Conservation (phyloP, 73 alveolate genomes). For the Diophrys appendiculata region DNA sequence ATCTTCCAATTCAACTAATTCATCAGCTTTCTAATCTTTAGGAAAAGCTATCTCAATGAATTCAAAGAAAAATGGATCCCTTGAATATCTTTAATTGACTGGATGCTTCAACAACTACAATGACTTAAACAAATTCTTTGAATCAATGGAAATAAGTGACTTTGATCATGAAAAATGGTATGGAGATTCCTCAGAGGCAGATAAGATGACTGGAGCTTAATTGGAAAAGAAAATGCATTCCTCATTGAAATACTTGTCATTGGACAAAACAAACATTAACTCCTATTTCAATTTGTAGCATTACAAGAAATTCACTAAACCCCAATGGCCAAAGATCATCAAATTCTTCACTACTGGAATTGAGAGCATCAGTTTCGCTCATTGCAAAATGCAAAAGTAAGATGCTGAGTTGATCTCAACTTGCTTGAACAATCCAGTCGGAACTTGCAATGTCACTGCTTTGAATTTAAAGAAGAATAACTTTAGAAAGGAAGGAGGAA, state of each 20-base stretch:
- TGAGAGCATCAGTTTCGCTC: conserved; percentile 15
- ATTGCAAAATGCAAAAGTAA: conserved; percentile 15
- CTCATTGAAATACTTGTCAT: conserved; percentile 67
- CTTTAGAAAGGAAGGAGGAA: conserved; percentile 86
- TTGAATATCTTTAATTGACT: conserved; percentile 36
- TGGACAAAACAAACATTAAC: conserved; percentile 48
- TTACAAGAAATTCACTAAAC: conserved; percentile 54
- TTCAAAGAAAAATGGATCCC: conserved; percentile 82
- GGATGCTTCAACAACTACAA: conserved; percentile 9
- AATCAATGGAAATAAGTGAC: conserved; percentile 78
- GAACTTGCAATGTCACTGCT: conserved; percentile 16
- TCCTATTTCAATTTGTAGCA: conserved; percentile 67
- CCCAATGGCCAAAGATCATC: conserved; percentile 49
- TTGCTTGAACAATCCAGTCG: conserved; percentile 37
- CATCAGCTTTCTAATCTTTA: conserved; percentile 30
- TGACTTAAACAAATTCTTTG: conserved; percentile 47
- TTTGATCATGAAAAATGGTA: conserved; percentile 84
- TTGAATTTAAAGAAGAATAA: conserved; percentile 74
- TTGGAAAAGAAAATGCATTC: conserved; percentile 71
- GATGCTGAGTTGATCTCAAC: conserved; percentile 54
- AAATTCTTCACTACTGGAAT: conserved; percentile 20
- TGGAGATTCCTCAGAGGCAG: conserved; percentile 73
- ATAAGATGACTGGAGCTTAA: conserved; percentile 75
- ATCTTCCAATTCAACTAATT: conserved; percentile 36
- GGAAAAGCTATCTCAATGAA: conserved; percentile 88